Conservation (phyloP, 2,329 filamentous ascomycete species). For the Botrytis cinerea region DNA sequence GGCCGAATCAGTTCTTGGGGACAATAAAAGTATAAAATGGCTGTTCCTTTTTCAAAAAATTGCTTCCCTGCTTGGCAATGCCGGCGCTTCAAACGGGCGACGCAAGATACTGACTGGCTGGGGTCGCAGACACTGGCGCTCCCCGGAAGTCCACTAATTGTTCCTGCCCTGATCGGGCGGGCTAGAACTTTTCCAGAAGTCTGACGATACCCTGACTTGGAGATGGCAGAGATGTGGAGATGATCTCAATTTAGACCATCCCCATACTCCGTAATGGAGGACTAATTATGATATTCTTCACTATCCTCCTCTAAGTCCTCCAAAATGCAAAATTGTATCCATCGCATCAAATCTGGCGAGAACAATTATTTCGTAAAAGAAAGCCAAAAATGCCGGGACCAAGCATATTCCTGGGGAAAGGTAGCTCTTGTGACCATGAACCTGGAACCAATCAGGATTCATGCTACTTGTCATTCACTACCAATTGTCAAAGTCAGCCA, state of each 20-base stretch:
- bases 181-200: slow-evolving; percentile 1
- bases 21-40: neutral
- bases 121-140: slow-evolving; percentile 12
- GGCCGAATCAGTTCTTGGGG: neutral
- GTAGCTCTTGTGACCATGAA: slow-evolving; percentile 14
- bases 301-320: neutral
- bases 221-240: neutral
- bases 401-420: slow-evolving; percentile 12
- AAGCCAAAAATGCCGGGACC: neutral
- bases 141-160: slow-evolving; percentile 2
- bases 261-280: neutral
- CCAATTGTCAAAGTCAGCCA: neutral
- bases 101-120: neutral
- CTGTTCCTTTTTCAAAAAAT: neutral
- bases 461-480: neutral
- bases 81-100: neutral
- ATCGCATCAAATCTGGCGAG: neutral
- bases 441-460: slow-evolving; percentile 5
- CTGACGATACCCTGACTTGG: neutral
- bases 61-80: neutral
- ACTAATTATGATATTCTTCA: neutral
- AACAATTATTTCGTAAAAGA: neutral
- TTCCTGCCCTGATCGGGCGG: neutral
- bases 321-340: neutral
- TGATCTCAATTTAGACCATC: neutral